A percentile compares a stretch with the other conserved stretches of the same genome.
Evolutionary conservation across 2,329 filamentous ascomycete genomes (phyloP).

Genomic region (Colletotrichum eleusines): DNA sequence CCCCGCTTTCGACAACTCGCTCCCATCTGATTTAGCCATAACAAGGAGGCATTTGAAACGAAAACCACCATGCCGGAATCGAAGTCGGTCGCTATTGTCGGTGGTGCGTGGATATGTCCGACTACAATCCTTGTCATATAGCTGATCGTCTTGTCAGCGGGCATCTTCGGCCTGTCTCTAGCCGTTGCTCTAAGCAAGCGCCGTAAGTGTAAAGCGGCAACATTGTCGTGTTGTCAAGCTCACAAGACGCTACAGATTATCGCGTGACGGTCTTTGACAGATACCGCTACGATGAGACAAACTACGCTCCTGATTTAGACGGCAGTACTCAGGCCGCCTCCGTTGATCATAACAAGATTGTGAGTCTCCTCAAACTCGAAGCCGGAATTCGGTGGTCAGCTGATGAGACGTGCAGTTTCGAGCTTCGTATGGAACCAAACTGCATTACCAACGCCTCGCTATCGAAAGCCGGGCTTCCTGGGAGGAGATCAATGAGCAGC

Average conservation of each 20-base stretch:
- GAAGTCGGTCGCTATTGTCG: slow-evolving; percentile 26
- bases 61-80: slow-evolving; percentile 20
- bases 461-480: slow-evolving; percentile 45
- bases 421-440: slow-evolving; percentile 45
- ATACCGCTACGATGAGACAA: slow-evolving; percentile 43
- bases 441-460: slow-evolving; percentile 46
- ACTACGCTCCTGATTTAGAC: slow-evolving; percentile 41
- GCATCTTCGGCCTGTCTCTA: slow-evolving; percentile 46
- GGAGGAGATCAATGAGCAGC: slow-evolving; percentile 40
- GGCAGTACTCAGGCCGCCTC: slow-evolving; percentile 44
- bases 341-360: slow-evolving; percentile 47
- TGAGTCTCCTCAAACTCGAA: slow-evolving; percentile 5
- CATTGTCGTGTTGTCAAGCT: not conserved
- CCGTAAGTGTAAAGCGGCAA: slow-evolving; percentile 28
- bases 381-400: not conserved
- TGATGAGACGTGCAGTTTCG: slow-evolving; percentile 41
- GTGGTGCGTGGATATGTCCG: not conserved
- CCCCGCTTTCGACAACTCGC: slow-evolving; percentile 6
- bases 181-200: slow-evolving; percentile 44
- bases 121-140: not conserved
- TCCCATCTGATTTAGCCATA: not conserved
- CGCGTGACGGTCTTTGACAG: slow-evolving; percentile 44
- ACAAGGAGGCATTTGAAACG: not conserved
- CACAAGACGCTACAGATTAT: slow-evolving; percentile 7
- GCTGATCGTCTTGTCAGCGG: slow-evolving; percentile 36